These are phyloP conservation scores for Mycena alexandri DNA, from an alignment of 768 basidiomycete genomes.

Conservation along the genomic window DNA sequence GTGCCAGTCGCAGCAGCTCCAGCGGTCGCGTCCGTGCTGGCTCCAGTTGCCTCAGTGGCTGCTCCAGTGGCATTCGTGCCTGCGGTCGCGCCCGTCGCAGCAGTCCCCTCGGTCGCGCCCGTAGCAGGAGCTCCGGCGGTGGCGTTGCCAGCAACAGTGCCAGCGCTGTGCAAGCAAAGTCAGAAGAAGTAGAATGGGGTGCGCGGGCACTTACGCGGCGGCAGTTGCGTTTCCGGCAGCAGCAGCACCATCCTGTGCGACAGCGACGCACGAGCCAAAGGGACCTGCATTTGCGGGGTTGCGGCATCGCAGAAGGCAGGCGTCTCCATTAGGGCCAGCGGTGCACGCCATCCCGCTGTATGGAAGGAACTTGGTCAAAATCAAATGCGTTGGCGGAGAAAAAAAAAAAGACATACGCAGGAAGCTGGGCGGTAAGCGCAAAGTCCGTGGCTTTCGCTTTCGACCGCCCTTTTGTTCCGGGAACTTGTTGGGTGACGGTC, in stretches of 20 bases:
- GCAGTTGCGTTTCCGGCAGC: background rate
- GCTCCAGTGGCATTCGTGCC: background rate
- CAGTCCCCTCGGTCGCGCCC: background rate
- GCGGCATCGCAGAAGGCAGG: conserved; percentile 33
- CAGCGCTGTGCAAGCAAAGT: too few species aligned
- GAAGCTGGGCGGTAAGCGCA: conserved; percentile 25
- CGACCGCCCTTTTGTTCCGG: conserved; percentile 20
- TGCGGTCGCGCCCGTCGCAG: background rate
- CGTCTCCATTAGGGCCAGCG: conserved; percentile 33
- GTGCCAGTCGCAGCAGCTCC: background rate
- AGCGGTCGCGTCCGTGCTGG: background rate
- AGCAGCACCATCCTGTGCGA: background rate
- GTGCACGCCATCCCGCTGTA: conserved; percentile 30
- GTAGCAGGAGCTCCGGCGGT: conserved; percentile 1
- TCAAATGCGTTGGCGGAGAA: too few species aligned
- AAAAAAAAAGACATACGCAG: conserved; percentile 33
- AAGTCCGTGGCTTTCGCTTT: conserved; percentile 22
- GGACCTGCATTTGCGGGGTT: conserved; percentile 29
- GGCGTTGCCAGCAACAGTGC: too few species aligned
- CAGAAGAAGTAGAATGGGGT: too few species aligned
- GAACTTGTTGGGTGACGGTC: conserved; percentile 30
- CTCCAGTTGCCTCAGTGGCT: background rate
- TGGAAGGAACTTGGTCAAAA: background rate
- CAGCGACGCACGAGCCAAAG: conserved; percentile 32
- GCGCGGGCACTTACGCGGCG: too few species aligned